Evolutionary conservation across 345 rosid genomes (phyloP).

Genomic region (Eucalyptus sp.): DNA sequence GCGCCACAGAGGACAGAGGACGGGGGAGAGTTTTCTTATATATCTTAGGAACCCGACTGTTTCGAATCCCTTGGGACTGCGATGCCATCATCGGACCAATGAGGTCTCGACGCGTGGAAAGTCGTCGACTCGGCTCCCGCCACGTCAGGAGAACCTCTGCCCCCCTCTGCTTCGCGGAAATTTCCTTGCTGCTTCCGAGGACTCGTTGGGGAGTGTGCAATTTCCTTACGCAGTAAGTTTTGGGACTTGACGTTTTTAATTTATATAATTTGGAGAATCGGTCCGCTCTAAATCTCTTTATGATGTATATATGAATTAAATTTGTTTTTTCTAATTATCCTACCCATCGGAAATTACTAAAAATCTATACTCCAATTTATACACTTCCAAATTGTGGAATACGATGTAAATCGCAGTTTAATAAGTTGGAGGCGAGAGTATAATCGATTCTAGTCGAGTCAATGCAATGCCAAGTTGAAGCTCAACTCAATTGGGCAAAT

Average conservation of each 20-base stretch:
- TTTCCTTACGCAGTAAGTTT: background rate
- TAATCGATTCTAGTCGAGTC: too few species aligned
- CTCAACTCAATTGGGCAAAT: accelerated
- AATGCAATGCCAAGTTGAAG: background rate
- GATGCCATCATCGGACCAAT: constrained; percentile 22
- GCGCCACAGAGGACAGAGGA: background rate
- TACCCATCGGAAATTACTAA: too few species aligned
- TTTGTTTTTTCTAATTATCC: background rate
- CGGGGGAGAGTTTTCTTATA: background rate
- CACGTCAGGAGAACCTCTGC: background rate
- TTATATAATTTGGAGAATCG: background rate
- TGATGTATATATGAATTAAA: too few species aligned
- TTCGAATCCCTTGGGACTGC: background rate
- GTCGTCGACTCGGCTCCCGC: background rate
- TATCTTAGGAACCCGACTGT: too few species aligned
- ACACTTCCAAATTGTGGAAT: accelerated
- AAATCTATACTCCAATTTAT: accelerated
- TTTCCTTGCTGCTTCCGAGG: background rate
- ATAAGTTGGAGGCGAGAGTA: too few species aligned
- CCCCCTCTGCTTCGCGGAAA: background rate
- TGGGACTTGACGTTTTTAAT: too few species aligned
- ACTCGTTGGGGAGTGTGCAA: background rate
- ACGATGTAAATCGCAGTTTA: too few species aligned
- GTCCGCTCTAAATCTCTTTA: accelerated
- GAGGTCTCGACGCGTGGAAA: background rate